These are phyloP conservation scores for Haplosporangium sp. DNA, from an alignment of 371 early-diverging fungal genomes.

Conservation along the genomic window DNA sequence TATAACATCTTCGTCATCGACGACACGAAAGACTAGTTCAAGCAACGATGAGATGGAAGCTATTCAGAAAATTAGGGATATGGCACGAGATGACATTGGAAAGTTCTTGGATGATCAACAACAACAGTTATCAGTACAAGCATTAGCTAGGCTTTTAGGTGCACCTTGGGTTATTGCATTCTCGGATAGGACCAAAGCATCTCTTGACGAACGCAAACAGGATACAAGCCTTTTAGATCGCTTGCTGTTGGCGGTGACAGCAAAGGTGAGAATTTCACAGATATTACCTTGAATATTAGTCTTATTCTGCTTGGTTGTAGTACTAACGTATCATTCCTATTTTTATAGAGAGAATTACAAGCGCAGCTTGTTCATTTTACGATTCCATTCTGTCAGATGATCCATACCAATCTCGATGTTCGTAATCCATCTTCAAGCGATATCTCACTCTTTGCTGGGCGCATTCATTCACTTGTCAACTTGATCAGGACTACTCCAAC, in stretches of 20 bases:
- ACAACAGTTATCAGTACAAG: conserved; percentile 9
- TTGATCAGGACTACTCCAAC: conserved; percentile 52
- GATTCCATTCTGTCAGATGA: conserved; percentile 49
- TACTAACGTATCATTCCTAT: not conserved
- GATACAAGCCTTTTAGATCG: conserved; percentile 36
- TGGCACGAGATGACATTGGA: conserved; percentile 27
- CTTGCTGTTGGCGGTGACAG: conserved; percentile 25
- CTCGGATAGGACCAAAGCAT: conserved; percentile 28
- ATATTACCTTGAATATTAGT: not conserved
- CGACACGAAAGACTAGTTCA: conserved; percentile 1
- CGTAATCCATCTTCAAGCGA: conserved; percentile 47
- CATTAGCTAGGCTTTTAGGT: conserved; percentile 39
- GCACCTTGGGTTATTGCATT: conserved; percentile 52
- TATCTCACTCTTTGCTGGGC: conserved; percentile 41
- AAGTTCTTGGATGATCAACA: conserved; percentile 35
- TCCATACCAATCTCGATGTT: conserved; percentile 48
- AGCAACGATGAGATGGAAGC: conserved; percentile 10
- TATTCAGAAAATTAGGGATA: conserved; percentile 31
- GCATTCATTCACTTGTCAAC: conserved; percentile 53
- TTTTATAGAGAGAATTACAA: conserved; percentile 41
- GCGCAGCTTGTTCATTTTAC: conserved; percentile 50
- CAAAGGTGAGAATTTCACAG: conserved; percentile 18
- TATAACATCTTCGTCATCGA: conserved; percentile 52
- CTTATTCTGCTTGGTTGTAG: not conserved
- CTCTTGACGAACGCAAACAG: conserved; percentile 32